Evolutionary conservation across 2,329 filamentous ascomycete genomes (phyloP).

Genomic region (Cryphonectria carpinicola): DNA sequence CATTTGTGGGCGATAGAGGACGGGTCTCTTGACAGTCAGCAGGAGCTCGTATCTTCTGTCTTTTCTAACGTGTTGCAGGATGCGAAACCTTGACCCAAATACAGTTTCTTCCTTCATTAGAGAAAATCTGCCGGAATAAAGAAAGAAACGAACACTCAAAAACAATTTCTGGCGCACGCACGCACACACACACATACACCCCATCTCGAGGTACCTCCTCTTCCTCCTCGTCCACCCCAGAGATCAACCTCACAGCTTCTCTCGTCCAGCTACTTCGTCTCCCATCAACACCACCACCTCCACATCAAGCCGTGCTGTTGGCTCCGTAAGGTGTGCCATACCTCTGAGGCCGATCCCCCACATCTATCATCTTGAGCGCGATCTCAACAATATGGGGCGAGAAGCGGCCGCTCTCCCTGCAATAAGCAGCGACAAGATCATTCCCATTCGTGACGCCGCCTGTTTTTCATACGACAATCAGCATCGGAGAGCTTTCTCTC

Average conservation of each 20-base stretch:
- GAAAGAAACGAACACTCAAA: not conserved
- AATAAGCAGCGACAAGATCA: conserved; percentile 58
- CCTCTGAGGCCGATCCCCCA: conserved; percentile 51
- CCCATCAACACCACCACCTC: not conserved
- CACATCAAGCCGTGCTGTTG: not conserved
- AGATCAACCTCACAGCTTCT: not conserved
- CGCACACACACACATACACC: not conserved
- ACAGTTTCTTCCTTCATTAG: not conserved
- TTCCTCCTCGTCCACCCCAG: not conserved
- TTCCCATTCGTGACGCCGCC: conserved; percentile 61
- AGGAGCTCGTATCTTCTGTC: not conserved
- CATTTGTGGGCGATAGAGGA: not conserved
- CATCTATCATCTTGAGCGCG: conserved; percentile 48
- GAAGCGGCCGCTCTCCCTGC: conserved; percentile 48
- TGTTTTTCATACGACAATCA: conserved; percentile 30
- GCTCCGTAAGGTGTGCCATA: conserved; percentile 37
- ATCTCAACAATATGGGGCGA: conserved; percentile 49
- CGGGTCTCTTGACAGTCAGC: not conserved
- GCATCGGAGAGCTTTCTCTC: not conserved
- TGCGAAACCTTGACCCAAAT: not conserved
- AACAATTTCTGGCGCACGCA: not conserved
- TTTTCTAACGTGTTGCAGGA: not conserved
- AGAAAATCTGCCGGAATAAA: not conserved
- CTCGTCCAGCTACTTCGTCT: not conserved
- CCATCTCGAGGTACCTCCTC: not conserved